Base-by-base conservation (phyloP, 2,329 filamentous ascomycete genomes). In the Fusarium camptoceras region DNA sequence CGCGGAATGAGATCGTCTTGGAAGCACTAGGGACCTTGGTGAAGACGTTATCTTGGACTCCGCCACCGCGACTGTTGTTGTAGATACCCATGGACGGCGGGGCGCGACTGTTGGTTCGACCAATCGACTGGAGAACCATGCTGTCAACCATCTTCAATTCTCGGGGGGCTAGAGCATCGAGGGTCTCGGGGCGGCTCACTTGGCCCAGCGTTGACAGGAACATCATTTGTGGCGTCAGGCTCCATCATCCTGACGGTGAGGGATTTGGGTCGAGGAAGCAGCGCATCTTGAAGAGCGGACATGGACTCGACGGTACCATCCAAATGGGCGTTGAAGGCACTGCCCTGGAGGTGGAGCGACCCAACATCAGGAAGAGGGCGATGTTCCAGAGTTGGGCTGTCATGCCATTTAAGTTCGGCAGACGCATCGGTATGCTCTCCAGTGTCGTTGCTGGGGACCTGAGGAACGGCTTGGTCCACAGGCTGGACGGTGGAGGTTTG, bases 21-120 rank as follows among this genome's bases (percentile, higher is more conserved):
- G 56, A 27, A 2, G 54, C 6, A 1, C n/a, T 43, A 7, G 46
- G 49, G 1, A 69, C 49, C 16, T 61, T 53, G 5, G 65, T 60
- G 16, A 56, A 68, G 6, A 69, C 30, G 12, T 69, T 59, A 10
- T n/a, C n/a, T 8, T 68, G 66, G 1, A 27, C n/a, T 3, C 55
- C 66, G 2, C 65, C 54, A 5, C 65, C 66, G 1, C 41, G 16
- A 4, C 59, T 68, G 55, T 69, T 64, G 16, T 53, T 68, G 24
- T 58, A 22, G 5, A 65, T 37, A 3, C 59, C 34, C 4, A 69
- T 55, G 0, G 55, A 60, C 2, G 66, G 66, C 2, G 31, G 43
- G 1, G 37, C n/a, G 4, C 41, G 43, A 3, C 39, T 28, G 5
- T 30, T 43, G 5, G 20, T 7, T 1, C 25, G 18, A 3, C 39